These are phyloP conservation scores for Protomyces inouyei DNA, from an alignment of 1,139 yeast species.

Conservation along the genomic window DNA sequence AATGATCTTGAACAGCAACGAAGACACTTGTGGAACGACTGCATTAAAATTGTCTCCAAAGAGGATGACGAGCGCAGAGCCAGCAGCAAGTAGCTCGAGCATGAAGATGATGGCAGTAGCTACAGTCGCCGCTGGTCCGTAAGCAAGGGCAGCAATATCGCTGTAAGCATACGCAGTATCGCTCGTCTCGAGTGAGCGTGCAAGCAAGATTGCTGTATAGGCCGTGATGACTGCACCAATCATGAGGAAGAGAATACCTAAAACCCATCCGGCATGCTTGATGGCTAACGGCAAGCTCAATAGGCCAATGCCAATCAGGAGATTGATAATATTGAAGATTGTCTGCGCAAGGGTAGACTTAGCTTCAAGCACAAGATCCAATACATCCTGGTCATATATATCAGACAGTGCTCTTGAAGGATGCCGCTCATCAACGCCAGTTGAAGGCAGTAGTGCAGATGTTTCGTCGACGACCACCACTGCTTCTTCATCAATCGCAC, in stretches of 20 bases:
- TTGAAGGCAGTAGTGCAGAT: background rate
- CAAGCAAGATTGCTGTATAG: slow-evolving; percentile 62
- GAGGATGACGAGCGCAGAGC: slow-evolving; percentile 63
- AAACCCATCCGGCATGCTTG: slow-evolving; percentile 71
- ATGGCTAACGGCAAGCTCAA: slow-evolving; percentile 79
- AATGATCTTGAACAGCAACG: slow-evolving; percentile 53
- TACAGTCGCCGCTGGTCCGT: slow-evolving; percentile 56
- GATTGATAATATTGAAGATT: slow-evolving; percentile 77
- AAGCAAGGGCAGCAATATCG: slow-evolving; percentile 75
- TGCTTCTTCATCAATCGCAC: background rate
- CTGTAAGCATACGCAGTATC: slow-evolving; percentile 79
- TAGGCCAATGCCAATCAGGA: slow-evolving; percentile 79
- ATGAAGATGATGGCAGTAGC: slow-evolving; percentile 68
- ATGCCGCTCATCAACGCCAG: too few relatives aligned
- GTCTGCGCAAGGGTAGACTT: slow-evolving; percentile 67
- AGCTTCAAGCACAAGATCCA: background rate
- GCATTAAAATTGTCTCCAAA: slow-evolving; percentile 80
- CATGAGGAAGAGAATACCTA: slow-evolving; percentile 46
- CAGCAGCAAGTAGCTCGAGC: slow-evolving; percentile 71
- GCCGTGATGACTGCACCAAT: slow-evolving; percentile 46
- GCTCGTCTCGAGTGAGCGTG: slow-evolving; percentile 67
- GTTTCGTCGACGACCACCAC: background rate
- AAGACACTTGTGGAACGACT: slow-evolving; percentile 52
- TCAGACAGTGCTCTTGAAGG: background rate
- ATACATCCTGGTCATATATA: background rate